Evolutionary conservation across 2,329 filamentous ascomycete genomes (phyloP), one percentile per base, ranked within the genome.

Genomic region (Scolecobasidium constrictum): DNA sequence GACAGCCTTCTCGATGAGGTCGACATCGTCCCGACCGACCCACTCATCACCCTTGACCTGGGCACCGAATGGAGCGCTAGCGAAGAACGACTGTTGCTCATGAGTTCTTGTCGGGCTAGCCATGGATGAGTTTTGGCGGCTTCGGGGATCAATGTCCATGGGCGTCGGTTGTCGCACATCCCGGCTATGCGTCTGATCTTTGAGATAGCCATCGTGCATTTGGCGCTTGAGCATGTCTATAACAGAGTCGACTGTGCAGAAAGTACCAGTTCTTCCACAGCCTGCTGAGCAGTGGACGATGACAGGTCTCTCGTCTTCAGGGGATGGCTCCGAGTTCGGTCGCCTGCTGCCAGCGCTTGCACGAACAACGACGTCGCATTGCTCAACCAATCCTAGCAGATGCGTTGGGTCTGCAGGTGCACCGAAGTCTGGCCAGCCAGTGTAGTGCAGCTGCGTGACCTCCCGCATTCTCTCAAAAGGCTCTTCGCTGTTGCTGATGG

Each of bases 211-310:
- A 21, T 62, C 63, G 46, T 61, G 58, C 16, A 68, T 74, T 61
- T 94, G 87, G n/a, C 85, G 78, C 66, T 94, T 94, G 47, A 98
- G 67, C 84, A 95, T 94, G 61, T 95, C 88, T 44, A 96, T 81
- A 6, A 96, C 92, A 31, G 83, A 90, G 59, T 96, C 92, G 13
- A 96, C 87, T 0, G 92, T 94, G 60, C 92, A 96, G 57, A 96
- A 98, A 0, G 92, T 90, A 3, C 92, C 92, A 0, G 92, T 98
- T 12, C 92, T 82, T 1, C 92, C 92, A 62, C 92, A 98, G 0
- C 92, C 92, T 3, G 92, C 92, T 42, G 86, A 94, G 64, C 92
- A 98, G 59, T 98, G 92, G 0, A 98, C 90, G 17, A 98, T 61
- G 52, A 95, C 78, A 5, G 90, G 90, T 21, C 85, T 72, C 18